Evolutionary conservation across 768 basidiomycete species (phyloP), one percentile per base, ranked within the genome.

Genomic region (Mycena maculata): DNA sequence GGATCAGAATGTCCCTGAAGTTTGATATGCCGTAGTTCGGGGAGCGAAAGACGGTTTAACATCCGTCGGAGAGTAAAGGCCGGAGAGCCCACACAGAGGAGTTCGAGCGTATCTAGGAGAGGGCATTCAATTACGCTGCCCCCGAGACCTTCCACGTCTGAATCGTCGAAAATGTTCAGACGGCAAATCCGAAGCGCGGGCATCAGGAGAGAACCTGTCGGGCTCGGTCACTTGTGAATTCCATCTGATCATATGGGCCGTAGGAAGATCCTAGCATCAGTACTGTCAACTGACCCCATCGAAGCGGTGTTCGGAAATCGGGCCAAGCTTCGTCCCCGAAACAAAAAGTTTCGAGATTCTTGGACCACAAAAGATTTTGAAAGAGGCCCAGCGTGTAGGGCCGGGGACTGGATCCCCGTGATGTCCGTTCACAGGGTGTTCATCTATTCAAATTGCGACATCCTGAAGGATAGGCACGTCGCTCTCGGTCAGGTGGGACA

Each of bases 21-120:
- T 4, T 30, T 22, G 36, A 66, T 60, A 15, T 60, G 42, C 12
- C 53, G 59, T 6, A 67, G 15, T 3, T 23, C 38, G 13, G 65
- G 60, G 1, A 61, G 27, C 11, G 48, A 55, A 9, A 67, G 65
- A 3, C 54, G 65, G 18, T 31, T 28, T 4, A 67, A n/a, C 7
- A 67, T 27, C 12, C 25, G 27, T 12, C 42, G 27, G 8, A 31
- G 27, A 4, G 56, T 45, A 15, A 9, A 36, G 16, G 25, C 27
- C 2, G 63, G 28, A 2, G 33, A 8, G 4, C 52, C 45, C 11
- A 38, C 23, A 22, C 56, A 59, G 1, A 53, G 20, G 2, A 66
- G 42, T 10, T 55, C 25, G 36, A 66, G 9, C 23, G 52, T 47
- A 27, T 27, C 49, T 7, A 59, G 42, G n/a, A 48, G 42, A 9